Evolutionary conservation across 331 rosid genomes (phyloP), one percentile per base, ranked within the genome.

Genomic region (Stylosanthes scabra): DNA sequence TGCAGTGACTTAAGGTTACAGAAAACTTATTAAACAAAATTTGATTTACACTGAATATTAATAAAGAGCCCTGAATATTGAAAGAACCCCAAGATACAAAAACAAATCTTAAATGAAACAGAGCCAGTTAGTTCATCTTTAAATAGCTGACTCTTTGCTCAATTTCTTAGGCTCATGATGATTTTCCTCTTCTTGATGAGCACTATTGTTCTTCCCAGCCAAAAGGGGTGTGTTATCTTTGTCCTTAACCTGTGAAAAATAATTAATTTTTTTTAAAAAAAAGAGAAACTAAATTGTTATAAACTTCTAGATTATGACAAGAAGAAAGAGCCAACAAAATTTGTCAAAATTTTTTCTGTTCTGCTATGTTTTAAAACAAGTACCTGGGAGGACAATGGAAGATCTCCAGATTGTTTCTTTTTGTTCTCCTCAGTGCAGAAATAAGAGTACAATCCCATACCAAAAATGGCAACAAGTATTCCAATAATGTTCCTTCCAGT

Each of bases 371-470:
- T 20, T 20, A 20, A 3, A 34, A 47, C n/a, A 59, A 27, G 71
- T 80, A 87, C 97, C 93, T 89, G 98, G 68, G 96, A 84, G 10
- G 78, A 85, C 64, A 85, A 46, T 3, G 90, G 76, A 41, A 87
- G 88, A 51, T 90, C 97, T 6, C 74, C 76, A 12, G 59, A 60
- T 45, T 80, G 97, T 82, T 91, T 95, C 96, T 83, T 91, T 72
- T 90, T 88, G 88, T 37, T 86, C 71, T 95, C 99, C 56, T 88
- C 92, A 3, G 88, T 83, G 78, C 97, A 95, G 81, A 91, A 91
- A 84, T 84, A 95, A 47, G 99, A 95, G 68, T 95, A 95, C 78
- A 95, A 70, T 3, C 97, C 97, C 99, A 95, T 95, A 12, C 97
- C 97, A 74, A 76, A 88, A 60, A 95, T 69, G 44, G 97, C 99